Percentiles rank a stretch among this genome's conserved stretches.
Evolutionary conservation across 1,139 yeast genomes (phyloP).

Genomic region (Geotrichum siamense): DNA sequence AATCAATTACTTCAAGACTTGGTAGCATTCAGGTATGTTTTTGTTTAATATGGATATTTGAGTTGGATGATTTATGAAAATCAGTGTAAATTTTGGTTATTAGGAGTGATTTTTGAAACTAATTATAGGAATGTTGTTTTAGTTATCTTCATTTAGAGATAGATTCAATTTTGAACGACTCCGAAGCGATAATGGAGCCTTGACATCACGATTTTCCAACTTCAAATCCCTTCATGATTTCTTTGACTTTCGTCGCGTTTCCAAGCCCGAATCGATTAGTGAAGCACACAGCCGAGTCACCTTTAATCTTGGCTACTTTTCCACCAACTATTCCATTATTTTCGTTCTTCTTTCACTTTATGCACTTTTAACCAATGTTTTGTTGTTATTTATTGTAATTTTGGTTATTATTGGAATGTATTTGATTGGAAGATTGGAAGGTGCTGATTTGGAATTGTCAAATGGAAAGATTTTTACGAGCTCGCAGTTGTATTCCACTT

Average conservation of each 20-base stretch:
- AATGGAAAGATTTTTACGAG: slow-evolving; percentile 39
- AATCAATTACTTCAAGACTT: slow-evolving; percentile 12
- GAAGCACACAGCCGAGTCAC: slow-evolving; percentile 85
- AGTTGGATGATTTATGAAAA: too few relatives aligned
- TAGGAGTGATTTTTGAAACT: background rate
- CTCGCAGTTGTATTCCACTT: slow-evolving; percentile 82
- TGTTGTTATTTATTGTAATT: slow-evolving; percentile 71
- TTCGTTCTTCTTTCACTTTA: slow-evolving; percentile 63
- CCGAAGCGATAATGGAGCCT: slow-evolving; percentile 36
- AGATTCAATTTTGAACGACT: slow-evolving; percentile 16
- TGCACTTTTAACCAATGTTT: slow-evolving; percentile 72
- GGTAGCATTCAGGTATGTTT: slow-evolving; percentile 11
- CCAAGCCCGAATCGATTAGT: slow-evolving; percentile 83
- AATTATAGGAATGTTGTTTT: background rate
- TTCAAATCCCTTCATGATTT: slow-evolving; percentile 88
- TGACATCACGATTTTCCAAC: slow-evolving; percentile 62
- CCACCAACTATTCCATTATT: slow-evolving; percentile 76
- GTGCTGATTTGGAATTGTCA: slow-evolving; percentile 60
- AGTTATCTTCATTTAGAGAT: slow-evolving; percentile 21
- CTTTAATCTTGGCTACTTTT: slow-evolving; percentile 79
- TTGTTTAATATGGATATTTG: background rate
- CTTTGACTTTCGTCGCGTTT: slow-evolving; percentile 79
- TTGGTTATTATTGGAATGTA: slow-evolving; percentile 54
- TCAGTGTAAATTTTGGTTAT: too few relatives aligned
- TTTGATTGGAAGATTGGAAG: slow-evolving; percentile 72